Percentiles rank a stretch among this genome's conserved stretches.
phyloP scores from a whole-genome alignment of 495 filamentous ascomycete species.

The Lophiostoma macrostomum region DNA sequence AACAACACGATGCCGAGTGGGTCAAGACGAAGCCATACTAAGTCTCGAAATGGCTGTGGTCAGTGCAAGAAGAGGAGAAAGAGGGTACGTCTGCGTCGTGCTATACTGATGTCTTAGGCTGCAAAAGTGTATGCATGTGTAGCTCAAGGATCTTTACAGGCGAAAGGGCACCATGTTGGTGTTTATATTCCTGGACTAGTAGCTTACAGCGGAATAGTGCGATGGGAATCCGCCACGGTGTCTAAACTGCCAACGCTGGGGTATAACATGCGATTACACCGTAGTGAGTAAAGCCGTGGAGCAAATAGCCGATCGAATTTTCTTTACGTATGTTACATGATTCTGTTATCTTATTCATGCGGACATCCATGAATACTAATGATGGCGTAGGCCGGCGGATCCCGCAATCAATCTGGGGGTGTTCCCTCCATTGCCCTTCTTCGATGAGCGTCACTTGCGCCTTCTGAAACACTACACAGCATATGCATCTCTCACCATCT shows the following conservation, averaged over 20 bases:
- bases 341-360: background rate
- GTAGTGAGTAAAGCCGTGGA: background rate
- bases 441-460: background rate
- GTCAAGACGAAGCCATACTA: background rate
- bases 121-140: too few relatives aligned
- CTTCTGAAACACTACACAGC: conserved; percentile 7
- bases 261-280: conserved; percentile 5
- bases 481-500: conserved; percentile 3
- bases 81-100: background rate
- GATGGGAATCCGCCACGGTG: conserved; percentile 3
- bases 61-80: conserved; percentile 11
- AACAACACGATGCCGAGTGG: conserved; percentile 7
- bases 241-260: background rate
- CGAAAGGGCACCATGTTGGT: too few relatives aligned
- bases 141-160: too few relatives aligned
- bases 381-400: background rate
- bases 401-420: background rate
- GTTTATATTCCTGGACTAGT: background rate
- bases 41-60: conserved; percentile 4
- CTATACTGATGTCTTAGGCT: background rate
- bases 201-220: background rate
- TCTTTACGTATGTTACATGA: background rate
- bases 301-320: background rate
- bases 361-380: too few relatives aligned
- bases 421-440: background rate